Evolutionary conservation across 441 rosid genomes (phyloP).

Genomic region (Pelargonium citronellum): DNA sequence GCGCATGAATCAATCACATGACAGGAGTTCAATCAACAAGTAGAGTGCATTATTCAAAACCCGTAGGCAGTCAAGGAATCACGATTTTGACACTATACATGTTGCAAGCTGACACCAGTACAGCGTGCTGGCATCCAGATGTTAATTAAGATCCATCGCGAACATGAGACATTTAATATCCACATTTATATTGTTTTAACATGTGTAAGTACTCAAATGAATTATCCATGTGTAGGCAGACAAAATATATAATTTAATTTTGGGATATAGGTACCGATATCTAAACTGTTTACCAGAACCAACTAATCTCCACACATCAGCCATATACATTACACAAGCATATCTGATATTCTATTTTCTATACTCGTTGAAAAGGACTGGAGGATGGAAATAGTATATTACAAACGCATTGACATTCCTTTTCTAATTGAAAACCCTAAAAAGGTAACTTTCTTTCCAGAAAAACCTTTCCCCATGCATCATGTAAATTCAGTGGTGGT

Average conservation of each 20-base stretch:
- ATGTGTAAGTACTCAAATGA: too few species aligned
- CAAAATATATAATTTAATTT: not conserved
- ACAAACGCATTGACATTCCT: not conserved
- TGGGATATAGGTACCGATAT: not conserved
- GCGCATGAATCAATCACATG: not conserved
- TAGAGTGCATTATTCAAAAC: not conserved
- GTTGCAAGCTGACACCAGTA: not conserved
- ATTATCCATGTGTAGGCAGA: not conserved
- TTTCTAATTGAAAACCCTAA: not conserved
- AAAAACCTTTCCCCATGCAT: too few species aligned
- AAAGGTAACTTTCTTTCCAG: not conserved
- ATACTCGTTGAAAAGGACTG: not conserved
- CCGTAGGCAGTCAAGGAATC: not conserved
- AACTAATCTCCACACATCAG: not conserved
- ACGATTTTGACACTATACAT: not conserved
- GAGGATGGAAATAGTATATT: not conserved
- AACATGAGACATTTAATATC: not conserved
- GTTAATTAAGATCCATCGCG: not conserved
- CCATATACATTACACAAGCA: not conserved
- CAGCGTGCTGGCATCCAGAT: not conserved
- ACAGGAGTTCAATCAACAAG: not conserved
- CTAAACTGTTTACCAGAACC: not conserved
- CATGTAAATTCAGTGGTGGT: not conserved
- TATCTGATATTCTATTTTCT: not conserved
- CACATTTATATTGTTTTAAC: too few species aligned